Evolutionary conservation across 495 filamentous ascomycete genomes (phyloP).

Genomic region (Lentithecium fluviatile): DNA sequence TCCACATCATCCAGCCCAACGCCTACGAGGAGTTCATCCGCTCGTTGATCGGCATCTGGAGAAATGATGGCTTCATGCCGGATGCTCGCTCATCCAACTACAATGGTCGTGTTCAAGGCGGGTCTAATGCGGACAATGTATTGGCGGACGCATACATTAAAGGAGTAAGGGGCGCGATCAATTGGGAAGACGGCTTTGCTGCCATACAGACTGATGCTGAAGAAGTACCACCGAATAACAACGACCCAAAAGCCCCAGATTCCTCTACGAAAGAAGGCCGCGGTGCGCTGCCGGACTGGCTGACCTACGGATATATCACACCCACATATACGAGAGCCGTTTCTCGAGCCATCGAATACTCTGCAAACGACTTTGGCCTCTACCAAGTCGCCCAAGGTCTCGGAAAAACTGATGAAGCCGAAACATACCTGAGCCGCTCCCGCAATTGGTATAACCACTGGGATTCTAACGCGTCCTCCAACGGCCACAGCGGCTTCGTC

Average conservation of each 20-base stretch:
- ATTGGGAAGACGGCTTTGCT: conserved; percentile 68
- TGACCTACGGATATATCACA: conserved; percentile 62
- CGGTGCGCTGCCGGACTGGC: conserved; percentile 70
- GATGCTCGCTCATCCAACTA: conserved; percentile 57
- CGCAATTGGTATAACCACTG: conserved; percentile 74
- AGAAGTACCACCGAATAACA: conserved; percentile 56
- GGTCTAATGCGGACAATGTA: conserved; percentile 71
- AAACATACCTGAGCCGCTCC: conserved; percentile 63
- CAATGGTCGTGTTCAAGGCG: conserved; percentile 70
- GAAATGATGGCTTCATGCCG: conserved; percentile 59
- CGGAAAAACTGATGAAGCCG: conserved; percentile 51
- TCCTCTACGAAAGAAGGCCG: conserved; percentile 69
- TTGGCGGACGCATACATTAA: conserved; percentile 76
- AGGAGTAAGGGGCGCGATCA: conserved; percentile 60
- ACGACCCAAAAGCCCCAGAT: conserved; percentile 59
- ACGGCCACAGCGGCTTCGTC: conserved; percentile 63
- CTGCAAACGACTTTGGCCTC: conserved; percentile 64
- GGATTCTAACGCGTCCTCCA: conserved; percentile 55
- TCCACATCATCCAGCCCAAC: conserved; percentile 64
- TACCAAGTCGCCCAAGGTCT: conserved; percentile 60
- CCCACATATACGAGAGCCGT: conserved; percentile 61
- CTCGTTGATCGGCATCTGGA: conserved; percentile 69
- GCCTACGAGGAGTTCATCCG: conserved; percentile 66
- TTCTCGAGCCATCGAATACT: conserved; percentile 66
- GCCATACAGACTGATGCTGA: conserved; percentile 74